Evolutionary conservation across 805 yeast genomes (phyloP), one percentile per base, ranked within the genome.

Genomic region (Pachysolen tannophilus): DNA sequence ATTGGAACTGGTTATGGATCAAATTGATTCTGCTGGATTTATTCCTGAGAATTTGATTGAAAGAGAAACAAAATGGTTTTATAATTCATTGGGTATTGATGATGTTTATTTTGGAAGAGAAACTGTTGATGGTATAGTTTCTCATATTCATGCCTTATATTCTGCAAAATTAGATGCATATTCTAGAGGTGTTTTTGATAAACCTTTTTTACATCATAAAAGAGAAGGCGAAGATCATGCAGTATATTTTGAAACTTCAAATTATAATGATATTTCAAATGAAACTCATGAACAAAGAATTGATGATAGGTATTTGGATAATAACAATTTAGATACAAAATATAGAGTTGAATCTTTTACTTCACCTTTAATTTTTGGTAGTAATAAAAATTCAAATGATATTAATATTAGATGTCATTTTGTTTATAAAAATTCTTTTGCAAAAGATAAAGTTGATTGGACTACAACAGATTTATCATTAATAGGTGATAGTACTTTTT

Each of bases 121-220:
- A 53, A 65, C 83, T 5, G 82, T 88, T 10, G 75, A 71, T 35
- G 83, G 80, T 41, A 82, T 90, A 45, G 88, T 84, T 13, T 72
- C 80, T 36, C 87, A 88, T 52, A 84, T 90, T 47, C 82, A 82
- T 51, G 82, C 96, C 8, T 67, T 90, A 36, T 90, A 90, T 60
- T 84, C 96, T 23, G 88, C 97, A 38, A 92, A 92, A 56, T 72
- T 92, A 35, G 92, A 90, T 47, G 94, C 95, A 6, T 84, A 70
- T 53, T 82, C 92, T 3, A 61, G 72, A 43, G 69, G 78, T 32
- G 72, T 52, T 45, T 60, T 53, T 35, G 60, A 58, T 39, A 61
- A 63, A 43, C 79, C 80, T 15, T 71, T 77, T 44, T 79, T 90
- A 44, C 84, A 80, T 43, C 84, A 86, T 56, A 80, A 79, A 54